phyloP scores from a whole-genome alignment of 2,329 filamentous ascomycete genomes.

The Escovopsis sp. region DNA sequence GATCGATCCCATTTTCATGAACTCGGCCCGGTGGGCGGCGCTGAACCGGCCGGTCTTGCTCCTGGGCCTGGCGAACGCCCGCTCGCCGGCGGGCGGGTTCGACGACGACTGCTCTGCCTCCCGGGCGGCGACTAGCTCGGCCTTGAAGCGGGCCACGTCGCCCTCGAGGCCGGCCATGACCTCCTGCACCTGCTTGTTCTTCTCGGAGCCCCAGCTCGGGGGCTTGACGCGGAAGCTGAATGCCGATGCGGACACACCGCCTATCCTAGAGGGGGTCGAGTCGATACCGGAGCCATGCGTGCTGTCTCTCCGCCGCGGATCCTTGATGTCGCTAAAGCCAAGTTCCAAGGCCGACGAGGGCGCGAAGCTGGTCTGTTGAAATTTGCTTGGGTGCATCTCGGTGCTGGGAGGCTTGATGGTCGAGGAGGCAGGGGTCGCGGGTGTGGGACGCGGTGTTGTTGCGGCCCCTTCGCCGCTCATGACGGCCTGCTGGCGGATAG shows the following conservation, averaged over 20 bases:
- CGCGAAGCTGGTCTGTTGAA: conserved; percentile 59
- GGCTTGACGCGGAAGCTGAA: conserved; percentile 57
- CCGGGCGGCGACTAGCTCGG: conserved; percentile 47
- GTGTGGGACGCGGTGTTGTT: conserved; percentile 21
- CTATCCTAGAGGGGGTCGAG: conserved; percentile 48
- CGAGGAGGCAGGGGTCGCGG: conserved; percentile 47
- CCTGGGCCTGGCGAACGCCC: conserved; percentile 68
- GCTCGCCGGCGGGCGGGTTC: conserved; percentile 27
- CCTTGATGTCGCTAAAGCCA: conserved; percentile 63
- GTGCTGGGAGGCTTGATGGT: conserved; percentile 54
- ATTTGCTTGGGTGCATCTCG: conserved; percentile 86
- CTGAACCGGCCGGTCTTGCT: conserved; percentile 68
- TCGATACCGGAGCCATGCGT: conserved; percentile 22
- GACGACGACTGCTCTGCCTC: conserved; percentile 27
- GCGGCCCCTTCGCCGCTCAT: conserved; percentile 17
- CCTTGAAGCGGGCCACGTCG: conserved; percentile 56
- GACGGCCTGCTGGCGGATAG: conserved; percentile 12
- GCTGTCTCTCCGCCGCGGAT: conserved; percentile 13
- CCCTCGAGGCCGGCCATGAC: conserved; percentile 55
- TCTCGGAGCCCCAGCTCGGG: conserved; percentile 30
- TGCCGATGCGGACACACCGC: conserved; percentile 34
- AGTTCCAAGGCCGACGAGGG: conserved; percentile 68
- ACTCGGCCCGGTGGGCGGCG: conserved; percentile 70
- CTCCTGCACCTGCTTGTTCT: conserved; percentile 45
- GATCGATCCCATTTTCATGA: conserved; percentile 97